phyloP scores from a whole-genome alignment of 2,329 filamentous ascomycete species.

The Lachnum nothofagi region DNA sequence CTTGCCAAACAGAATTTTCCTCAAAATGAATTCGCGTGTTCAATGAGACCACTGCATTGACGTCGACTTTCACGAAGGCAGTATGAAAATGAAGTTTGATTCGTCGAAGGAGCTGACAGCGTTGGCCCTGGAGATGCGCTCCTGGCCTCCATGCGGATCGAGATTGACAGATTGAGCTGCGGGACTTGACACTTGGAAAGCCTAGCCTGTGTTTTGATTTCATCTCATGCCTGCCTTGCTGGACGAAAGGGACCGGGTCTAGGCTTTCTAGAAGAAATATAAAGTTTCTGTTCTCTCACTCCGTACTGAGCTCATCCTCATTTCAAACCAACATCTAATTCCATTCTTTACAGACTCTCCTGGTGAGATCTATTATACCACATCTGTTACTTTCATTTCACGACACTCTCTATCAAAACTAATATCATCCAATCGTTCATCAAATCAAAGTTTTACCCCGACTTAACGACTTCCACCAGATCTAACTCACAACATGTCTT shows the following conservation, averaged over 20 bases:
- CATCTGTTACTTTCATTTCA: neutral
- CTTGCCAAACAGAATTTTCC: conserved; percentile 9
- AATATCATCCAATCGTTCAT: no score
- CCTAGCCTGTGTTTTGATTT: conserved; percentile 9
- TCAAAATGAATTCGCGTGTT: conserved; percentile 12
- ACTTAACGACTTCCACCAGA: neutral
- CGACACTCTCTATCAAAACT: no score
- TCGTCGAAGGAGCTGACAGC: no score
- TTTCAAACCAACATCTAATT: conserved; percentile 4
- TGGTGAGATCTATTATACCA: neutral
- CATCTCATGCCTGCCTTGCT: no score
- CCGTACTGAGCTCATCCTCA: neutral
- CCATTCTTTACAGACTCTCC: conserved; percentile 10
- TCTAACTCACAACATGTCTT: neutral
- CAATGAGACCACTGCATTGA: neutral
- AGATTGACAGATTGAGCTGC: no score
- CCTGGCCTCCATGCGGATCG: no score
- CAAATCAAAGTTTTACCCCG: no score
- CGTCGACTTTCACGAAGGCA: neutral
- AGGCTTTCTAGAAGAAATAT: conserved; percentile 4
- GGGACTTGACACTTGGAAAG: conserved; percentile 9
- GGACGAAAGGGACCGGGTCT: neutral
- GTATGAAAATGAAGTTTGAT: no score
- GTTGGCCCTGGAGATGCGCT: no score
- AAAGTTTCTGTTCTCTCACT: conserved; percentile 1